phyloP scores from a whole-genome alignment of 2,329 filamentous ascomycete species.

The Coccinonectria pachysandricola region DNA sequence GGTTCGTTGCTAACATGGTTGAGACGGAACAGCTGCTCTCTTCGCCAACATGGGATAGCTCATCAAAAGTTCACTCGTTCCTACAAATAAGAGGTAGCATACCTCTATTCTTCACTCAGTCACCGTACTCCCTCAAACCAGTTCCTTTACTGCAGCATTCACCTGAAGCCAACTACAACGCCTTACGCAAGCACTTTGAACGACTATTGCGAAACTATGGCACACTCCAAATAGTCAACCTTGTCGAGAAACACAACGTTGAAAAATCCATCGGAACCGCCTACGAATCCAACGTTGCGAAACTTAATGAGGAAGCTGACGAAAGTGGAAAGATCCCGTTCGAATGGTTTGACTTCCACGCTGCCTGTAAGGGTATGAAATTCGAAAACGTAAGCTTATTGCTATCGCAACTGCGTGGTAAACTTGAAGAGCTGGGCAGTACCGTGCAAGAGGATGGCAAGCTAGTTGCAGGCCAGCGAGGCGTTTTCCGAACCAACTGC shows the following conservation, averaged over 20 bases:
- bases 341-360: conserved; percentile 97
- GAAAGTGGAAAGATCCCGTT: conserved; percentile 41
- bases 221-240: conserved; percentile 63
- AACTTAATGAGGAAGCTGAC: conserved; percentile 53
- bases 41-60: conserved; percentile 51
- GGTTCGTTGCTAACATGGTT: conserved; percentile 78
- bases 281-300: conserved; percentile 59
- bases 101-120: conserved; percentile 90
- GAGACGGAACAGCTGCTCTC: conserved; percentile 94
- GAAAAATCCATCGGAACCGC: conserved; percentile 70
- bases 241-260: conserved; percentile 80
- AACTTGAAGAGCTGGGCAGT: conserved; percentile 62
- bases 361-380: conserved; percentile 88
- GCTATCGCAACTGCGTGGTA: conserved; percentile 56
- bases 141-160: conserved; percentile 75
- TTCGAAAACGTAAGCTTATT: conserved; percentile 88
- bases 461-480: conserved; percentile 47
- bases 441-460: conserved; percentile 45
- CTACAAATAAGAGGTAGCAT: conserved; percentile 85
- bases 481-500: conserved; percentile 87
- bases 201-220: conserved; percentile 62
- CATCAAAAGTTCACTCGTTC: conserved; percentile 65
- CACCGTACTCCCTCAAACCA: conserved; percentile 86
- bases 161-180: conserved; percentile 63
- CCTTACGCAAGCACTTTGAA: conserved; percentile 71